phyloP scores from a whole-genome alignment of 2,329 filamentous ascomycete genomes.

The Pseudonectria foliicola region DNA sequence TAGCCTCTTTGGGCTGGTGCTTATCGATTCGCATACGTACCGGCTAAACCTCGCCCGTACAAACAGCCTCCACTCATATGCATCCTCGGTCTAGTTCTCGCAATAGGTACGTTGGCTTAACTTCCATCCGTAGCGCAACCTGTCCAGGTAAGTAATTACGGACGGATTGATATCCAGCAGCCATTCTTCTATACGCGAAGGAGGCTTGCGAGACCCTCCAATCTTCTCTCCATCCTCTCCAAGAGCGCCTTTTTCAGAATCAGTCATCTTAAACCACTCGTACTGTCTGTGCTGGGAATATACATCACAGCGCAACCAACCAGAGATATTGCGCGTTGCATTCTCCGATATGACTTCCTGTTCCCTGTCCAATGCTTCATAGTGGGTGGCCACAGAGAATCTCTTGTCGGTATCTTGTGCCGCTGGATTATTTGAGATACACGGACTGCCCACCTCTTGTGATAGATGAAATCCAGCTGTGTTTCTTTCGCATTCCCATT shows the following conservation, averaged over 20 bases:
- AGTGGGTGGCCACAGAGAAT: background rate
- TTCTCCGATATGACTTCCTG: slow-evolving; percentile 20
- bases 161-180: background rate
- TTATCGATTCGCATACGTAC: slow-evolving; percentile 28
- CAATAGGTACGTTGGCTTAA: no score
- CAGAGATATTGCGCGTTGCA: slow-evolving; percentile 23
- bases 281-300: slow-evolving; percentile 17
- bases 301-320: slow-evolving; percentile 21
- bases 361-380: slow-evolving; percentile 6
- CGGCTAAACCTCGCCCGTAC: slow-evolving; percentile 28
- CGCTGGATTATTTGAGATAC: no score
- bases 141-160: no score
- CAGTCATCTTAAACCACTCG: slow-evolving; percentile 17
- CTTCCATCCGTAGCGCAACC: no score
- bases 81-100: no score
- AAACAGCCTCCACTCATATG: slow-evolving; percentile 9
- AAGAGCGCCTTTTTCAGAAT: slow-evolving; percentile 16
- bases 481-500: slow-evolving; percentile 12
- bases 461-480: no score
- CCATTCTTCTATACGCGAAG: slow-evolving; percentile 1
- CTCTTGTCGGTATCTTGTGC: background rate
- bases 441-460: no score
- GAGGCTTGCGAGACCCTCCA: background rate
- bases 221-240: slow-evolving; percentile 1
- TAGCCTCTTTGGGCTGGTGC: slow-evolving; percentile 24